Base-by-base conservation (phyloP, 345 rosid species). In the Syzygium aqueum region DNA sequence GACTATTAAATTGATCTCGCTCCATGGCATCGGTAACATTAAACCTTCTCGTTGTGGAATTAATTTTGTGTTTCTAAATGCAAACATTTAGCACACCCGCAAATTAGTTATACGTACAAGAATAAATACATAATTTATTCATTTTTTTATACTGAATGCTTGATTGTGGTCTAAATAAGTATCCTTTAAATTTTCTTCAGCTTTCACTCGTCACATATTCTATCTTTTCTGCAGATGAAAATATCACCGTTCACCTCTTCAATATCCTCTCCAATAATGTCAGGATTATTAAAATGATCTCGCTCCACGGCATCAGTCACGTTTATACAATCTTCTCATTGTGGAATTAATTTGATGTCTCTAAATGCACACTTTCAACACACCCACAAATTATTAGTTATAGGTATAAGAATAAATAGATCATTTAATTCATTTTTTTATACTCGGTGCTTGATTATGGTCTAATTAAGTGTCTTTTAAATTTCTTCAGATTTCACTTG, bases 1-100 rank as follows among this genome's bases (percentile, higher is more conserved):
- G 0, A 22, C 21, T 1, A 53, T 53, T 53, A 22, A 53, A 53
- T 0, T 0, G 0, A 53, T 19, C 0, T 53, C 23, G 56, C 56
- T 53, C 56, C 0, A 0, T 54, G 8, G 27, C 11, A 0, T 56
- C 12, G 6, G 12, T 22, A 56, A 56, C n/a, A 56, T 56, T 25
- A 8, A 8, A 56, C 9, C 61, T 56, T 40, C 43, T 22, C n/a
- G 8, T 56, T 23, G 61, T 56, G n/a, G 22, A 56, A 56, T 56
- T 0, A 22, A 23, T 25, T 10, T 56, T 22, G n/a, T 56, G n/a
- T 56, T 56, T 11, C 61, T 56, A 8, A 56, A 56, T 23, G 22
- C 6, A 56, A 56, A 22, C n/a, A 23, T 56, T 56, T 5, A 56
- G 23, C 28, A 50, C 51, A 57, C 5, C 13, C 63, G 9, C 63